These are phyloP conservation scores for Trichophyton benhamiae DNA, from an alignment of 2,329 filamentous ascomycete species.

Conservation along the genomic window DNA sequence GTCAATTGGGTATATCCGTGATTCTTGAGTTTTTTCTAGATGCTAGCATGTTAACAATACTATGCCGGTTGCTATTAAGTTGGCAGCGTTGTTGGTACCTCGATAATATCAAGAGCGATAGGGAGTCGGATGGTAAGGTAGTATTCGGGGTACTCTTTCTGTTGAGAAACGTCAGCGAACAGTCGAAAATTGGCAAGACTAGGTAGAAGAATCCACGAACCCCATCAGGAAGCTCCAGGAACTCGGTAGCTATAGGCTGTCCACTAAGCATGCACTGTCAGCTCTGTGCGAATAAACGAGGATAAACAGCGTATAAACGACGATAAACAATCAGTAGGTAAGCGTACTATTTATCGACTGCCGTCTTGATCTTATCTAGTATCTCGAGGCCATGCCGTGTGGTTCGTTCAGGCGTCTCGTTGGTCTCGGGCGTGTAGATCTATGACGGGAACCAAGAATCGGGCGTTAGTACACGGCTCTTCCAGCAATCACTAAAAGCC, in stretches of 20 bases:
- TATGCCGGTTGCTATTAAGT: background rate
- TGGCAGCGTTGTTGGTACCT: conserved; percentile 34
- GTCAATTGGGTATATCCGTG: conserved; percentile 59
- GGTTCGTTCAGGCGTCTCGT: conserved; percentile 14
- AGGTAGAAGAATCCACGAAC: conserved; percentile 23
- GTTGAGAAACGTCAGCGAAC: conserved; percentile 15
- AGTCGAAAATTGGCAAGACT: conserved; percentile 9
- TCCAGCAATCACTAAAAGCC: background rate
- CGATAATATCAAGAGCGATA: conserved; percentile 64
- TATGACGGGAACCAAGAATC: conserved; percentile 13
- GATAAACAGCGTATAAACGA: background rate
- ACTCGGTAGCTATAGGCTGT: conserved; percentile 60
- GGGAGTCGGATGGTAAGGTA: conserved; percentile 67
- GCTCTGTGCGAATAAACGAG: background rate
- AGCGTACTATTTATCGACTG: conserved; percentile 15
- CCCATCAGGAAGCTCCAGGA: conserved; percentile 56
- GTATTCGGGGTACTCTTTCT: conserved; percentile 55
- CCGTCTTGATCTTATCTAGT: conserved; percentile 13
- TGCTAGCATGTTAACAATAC: background rate
- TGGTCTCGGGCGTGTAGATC: conserved; percentile 13
- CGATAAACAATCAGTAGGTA: background rate
- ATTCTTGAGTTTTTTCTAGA: conserved; percentile 51
- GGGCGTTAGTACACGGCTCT: conserved; percentile 1
- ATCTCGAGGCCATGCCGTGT: conserved; percentile 11
- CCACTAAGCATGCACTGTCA: conserved; percentile 39